These are phyloP conservation scores for Termitomyces sp. DNA, from an alignment of 768 basidiomycete species.

Conservation along the genomic window DNA sequence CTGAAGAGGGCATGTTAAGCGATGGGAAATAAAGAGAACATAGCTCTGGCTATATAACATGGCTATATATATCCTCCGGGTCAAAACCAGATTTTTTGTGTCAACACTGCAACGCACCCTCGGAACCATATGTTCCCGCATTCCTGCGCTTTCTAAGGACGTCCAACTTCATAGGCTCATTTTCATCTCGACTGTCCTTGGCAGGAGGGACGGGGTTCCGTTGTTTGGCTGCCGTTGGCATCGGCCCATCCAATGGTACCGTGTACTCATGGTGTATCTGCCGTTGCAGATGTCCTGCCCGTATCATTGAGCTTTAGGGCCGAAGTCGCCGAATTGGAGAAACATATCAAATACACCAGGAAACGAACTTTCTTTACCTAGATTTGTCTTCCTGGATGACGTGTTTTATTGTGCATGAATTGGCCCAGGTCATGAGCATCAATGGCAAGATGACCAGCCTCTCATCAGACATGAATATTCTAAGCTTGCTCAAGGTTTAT, in stretches of 20 bases:
- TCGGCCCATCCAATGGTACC: neutral
- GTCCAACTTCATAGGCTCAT: neutral
- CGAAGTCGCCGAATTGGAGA: neutral
- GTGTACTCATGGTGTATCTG: neutral
- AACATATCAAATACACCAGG: no score
- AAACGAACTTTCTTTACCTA: neutral
- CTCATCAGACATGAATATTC: neutral
- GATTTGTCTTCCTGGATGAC: neutral
- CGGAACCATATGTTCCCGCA: neutral
- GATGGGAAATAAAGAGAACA: neutral
- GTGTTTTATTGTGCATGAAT: neutral
- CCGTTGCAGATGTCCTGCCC: neutral
- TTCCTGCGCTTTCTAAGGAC: neutral
- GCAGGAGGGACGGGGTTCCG: neutral
- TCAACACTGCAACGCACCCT: neutral
- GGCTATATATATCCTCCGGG: neutral
- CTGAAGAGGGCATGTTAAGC: slow-evolving; percentile 25
- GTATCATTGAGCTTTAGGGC: neutral
- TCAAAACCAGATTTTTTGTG: neutral
- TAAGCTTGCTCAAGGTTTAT: neutral
- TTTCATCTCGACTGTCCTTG: neutral
- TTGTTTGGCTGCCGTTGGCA: no score
- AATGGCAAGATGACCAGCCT: neutral
- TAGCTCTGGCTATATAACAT: neutral
- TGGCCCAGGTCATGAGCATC: neutral